Conservation (phyloP, 2,329 filamentous ascomycete genomes). For the Colletotrichum noveboracense region DNA sequence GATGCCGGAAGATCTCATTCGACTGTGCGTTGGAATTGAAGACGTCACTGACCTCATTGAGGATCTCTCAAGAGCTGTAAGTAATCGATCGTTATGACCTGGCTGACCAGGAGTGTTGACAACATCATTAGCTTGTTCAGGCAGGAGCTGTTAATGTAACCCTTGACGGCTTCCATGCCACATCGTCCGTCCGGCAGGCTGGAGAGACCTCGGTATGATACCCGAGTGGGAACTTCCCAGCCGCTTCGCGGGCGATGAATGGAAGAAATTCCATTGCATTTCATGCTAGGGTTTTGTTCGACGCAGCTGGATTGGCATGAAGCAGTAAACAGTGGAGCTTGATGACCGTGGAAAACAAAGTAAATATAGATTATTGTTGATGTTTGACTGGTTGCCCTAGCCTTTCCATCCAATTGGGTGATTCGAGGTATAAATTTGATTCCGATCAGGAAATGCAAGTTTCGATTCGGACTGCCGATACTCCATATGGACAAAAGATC, state of each 20-base stretch:
- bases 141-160: conserved; percentile 90
- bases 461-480: not conserved
- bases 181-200: conserved; percentile 22
- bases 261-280: not conserved
- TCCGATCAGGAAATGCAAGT: not conserved
- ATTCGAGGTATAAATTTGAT: not conserved
- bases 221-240: not conserved
- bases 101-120: not conserved
- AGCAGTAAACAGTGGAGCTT: not conserved
- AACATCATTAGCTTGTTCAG: conserved; percentile 75
- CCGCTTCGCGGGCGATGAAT: not conserved
- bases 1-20: conserved; percentile 96
- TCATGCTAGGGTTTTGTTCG: not conserved
- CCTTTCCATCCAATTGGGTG: not conserved
- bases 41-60: conserved; percentile 91
- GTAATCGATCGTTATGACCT: conserved; percentile 40
- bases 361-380: not conserved
- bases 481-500: not conserved
- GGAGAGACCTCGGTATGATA: not conserved
- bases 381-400: not conserved
- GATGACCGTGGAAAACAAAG: not conserved
- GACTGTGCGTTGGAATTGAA: conserved; percentile 95
- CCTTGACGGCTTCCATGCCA: conserved; percentile 79
- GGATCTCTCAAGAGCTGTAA: conserved; percentile 87
- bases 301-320: not conserved